Conservation (phyloP, 2,329 filamentous ascomycete species). For the Ambrosiella cleistominuta region DNA sequence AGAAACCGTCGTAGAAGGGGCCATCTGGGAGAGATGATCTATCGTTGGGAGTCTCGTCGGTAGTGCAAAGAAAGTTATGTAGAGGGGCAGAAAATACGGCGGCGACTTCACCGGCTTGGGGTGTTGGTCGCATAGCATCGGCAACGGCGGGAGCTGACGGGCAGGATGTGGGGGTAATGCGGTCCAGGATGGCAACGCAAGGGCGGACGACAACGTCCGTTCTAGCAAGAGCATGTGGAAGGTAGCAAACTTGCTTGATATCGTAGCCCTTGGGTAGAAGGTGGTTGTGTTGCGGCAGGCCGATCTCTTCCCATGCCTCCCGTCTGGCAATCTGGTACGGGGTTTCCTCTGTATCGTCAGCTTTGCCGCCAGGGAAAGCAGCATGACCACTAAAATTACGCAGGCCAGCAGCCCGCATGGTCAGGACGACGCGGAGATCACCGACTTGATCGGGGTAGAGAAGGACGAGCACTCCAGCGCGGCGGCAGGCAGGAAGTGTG, state of each 20-base stretch:
- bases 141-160: constrained; percentile 15
- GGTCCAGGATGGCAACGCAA: constrained; percentile 61
- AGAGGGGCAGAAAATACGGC: constrained; percentile 87
- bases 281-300: constrained; percentile 54
- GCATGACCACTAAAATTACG: constrained; percentile 67
- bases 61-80: constrained; percentile 54
- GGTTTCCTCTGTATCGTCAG: constrained; percentile 38
- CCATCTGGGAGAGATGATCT: constrained; percentile 28
- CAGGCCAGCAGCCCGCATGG: constrained; percentile 46
- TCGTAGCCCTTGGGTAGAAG: constrained; percentile 59
- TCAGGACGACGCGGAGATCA: constrained; percentile 55
- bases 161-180: constrained; percentile 22
- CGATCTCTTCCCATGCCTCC: constrained; percentile 87
- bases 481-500: constrained; percentile 41
- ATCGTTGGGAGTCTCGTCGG: constrained; percentile 27
- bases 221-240: constrained; percentile 58
- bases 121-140: constrained; percentile 54
- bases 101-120: constrained; percentile 82
- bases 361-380: constrained; percentile 68
- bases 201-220: constrained; percentile 59
- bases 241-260: constrained; percentile 72
- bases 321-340: constrained; percentile 67
- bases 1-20: constrained; percentile 71
- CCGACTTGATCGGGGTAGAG: constrained; percentile 72
- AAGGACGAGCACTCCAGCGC: constrained; percentile 75